phyloP scores from a whole-genome alignment of 169 alveolate species.

The Plasmodium cynomolgi region DNA sequence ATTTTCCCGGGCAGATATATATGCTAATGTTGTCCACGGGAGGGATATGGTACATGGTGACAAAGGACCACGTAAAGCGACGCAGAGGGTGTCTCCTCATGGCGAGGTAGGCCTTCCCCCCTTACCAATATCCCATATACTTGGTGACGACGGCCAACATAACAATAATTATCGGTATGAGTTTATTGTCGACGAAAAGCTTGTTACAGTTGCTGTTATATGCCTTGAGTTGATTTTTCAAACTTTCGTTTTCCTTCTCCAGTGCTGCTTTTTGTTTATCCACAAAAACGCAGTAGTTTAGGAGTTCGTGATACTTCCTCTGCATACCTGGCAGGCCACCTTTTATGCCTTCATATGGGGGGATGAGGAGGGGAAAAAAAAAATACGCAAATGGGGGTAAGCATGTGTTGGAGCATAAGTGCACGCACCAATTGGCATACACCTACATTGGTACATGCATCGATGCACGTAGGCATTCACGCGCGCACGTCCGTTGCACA shows the following conservation, averaged over 20 bases:
- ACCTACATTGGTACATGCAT: not conserved
- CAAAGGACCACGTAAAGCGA: not conserved
- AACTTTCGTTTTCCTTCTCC: slow-evolving; percentile 85
- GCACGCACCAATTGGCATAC: not conserved
- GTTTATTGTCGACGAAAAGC: slow-evolving; percentile 51
- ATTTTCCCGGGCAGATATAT: not conserved
- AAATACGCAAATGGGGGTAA: not conserved
- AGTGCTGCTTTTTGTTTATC: slow-evolving; percentile 87
- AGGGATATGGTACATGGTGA: not conserved
- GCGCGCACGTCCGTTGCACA: not conserved
- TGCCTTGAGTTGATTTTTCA: slow-evolving; percentile 74
- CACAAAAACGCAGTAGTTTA: slow-evolving; percentile 89
- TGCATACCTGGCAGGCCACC: slow-evolving; percentile 74
- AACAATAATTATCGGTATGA: slow-evolving; percentile 52
- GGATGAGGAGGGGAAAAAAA: slow-evolving; percentile 11
- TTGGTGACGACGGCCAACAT: slow-evolving; percentile 65
- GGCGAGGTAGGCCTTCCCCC: not conserved
- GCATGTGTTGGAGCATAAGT: not conserved
- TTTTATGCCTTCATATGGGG: slow-evolving; percentile 78
- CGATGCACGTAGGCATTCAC: not conserved
- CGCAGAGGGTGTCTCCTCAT: not conserved
- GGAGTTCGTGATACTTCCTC: slow-evolving; percentile 88
- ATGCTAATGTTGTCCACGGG: not conserved
- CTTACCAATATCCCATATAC: slow-evolving; percentile 68
- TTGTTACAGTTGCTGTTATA: slow-evolving; percentile 38